Base-by-base conservation (phyloP, 805 yeast genomes). In the Saccharomycopsis sp. region DNA sequence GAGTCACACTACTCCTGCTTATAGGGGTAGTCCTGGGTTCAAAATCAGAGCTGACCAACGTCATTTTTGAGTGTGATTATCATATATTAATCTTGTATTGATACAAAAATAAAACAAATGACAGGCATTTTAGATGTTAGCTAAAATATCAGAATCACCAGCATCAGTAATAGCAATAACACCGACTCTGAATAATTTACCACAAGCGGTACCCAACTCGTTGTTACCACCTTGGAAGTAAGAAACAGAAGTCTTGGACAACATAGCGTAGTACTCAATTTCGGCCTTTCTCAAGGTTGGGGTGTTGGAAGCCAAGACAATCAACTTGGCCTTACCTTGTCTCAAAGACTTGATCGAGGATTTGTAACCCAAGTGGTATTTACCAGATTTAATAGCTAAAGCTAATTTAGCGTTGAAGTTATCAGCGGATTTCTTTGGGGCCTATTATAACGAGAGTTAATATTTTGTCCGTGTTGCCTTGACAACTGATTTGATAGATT, bases 201-300 rank as follows among this genome's bases (percentile, higher is more conserved):
- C 99, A 82, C 97, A 92, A 71, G 97, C 97, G 72, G 99, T 94
- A 84, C 97, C 98, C 75, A 92, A 89, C 83, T 92, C 98, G 82
- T 92, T 92, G 97, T 92, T 92, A 79, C 97, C 96, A 84, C 97
- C 98, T 81, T 87, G 94, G 96, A 91, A 94, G 91, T 91, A 95
- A 94, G 92, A 91, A 66, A 79, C 81, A 74, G 83, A 84, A 77
- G 97, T 89, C 89, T 91, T 92, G 77, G 98, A 88, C 78, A 94
- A 87, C 99, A 94, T 92, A 75, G 98, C 97, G 90, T 94, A 94
- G 87, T 94, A 94, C 85, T 94, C 99, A 79, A 94, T 86, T 87
- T 94, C 99, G 70, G 98, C 90, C 84, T 94, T 92, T 87, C 98
- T 92, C 79, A 94, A 88, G 73, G 92, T 96, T 82, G 99, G 99